Evolutionary conservation across 257 asterid species (phyloP).

Genomic region (Solanum phureja): DNA sequence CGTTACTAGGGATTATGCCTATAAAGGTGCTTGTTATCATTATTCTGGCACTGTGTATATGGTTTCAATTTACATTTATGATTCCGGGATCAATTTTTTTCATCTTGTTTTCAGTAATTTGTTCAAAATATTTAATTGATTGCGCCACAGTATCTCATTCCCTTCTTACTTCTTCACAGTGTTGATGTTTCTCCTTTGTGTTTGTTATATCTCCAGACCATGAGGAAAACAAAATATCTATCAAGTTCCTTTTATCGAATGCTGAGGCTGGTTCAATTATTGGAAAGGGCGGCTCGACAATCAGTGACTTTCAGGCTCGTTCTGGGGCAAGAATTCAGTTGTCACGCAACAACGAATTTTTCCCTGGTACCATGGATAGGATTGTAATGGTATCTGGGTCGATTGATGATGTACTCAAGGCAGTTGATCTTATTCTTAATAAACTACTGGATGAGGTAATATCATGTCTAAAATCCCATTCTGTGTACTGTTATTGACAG

Average conservation of each 20-base stretch:
- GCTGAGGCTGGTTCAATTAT: conserved; percentile 98
- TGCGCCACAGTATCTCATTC: neutral
- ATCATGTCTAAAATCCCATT: neutral
- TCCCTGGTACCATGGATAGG: conserved; percentile 48
- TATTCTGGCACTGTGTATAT: neutral
- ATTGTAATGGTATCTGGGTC: conserved; percentile 82
- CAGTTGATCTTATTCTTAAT: conserved; percentile 63
- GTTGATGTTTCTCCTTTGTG: neutral
- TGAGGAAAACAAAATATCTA: conserved; percentile 62
- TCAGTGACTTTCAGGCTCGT: conserved; percentile 78
- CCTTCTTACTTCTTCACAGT: neutral
- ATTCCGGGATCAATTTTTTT: neutral
- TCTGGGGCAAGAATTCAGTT: conserved; percentile 92
- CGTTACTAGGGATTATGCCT: neutral
- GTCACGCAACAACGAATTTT: conserved; percentile 66
- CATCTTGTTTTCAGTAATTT: neutral
- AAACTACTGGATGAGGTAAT: conserved; percentile 79
- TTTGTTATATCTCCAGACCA: conserved; percentile 23
- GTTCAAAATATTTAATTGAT: neutral
- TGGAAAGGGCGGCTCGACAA: conserved; percentile 92
- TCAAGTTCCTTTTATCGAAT: conserved; percentile 88
- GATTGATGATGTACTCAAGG: conserved; percentile 61
- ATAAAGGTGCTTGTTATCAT: neutral
- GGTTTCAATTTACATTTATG: neutral
- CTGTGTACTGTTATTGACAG: neutral